These are phyloP conservation scores for Posidonia australis DNA, from an alignment of 106 monocot genomes.

Conservation along the genomic window DNA sequence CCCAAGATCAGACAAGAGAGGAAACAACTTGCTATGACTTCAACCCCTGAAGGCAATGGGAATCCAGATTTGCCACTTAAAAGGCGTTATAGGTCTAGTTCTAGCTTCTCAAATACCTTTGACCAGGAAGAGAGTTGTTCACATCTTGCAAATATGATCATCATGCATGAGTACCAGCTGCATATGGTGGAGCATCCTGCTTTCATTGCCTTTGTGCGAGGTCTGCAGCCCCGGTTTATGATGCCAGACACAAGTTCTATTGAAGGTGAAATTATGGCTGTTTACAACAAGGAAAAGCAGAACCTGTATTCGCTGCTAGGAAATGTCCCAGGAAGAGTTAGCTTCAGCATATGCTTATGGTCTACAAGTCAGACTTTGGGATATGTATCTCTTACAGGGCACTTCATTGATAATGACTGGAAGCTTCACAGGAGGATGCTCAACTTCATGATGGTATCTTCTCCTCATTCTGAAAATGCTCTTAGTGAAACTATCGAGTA, in stretches of 20 bases:
- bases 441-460: slow-evolving; percentile 80
- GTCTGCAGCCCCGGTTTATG: slow-evolving; percentile 73
- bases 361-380: slow-evolving; percentile 84
- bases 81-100: slow-evolving; percentile 14
- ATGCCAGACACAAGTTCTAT: slow-evolving; percentile 38
- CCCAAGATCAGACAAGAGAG: slow-evolving; percentile 11
- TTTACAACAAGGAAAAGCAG: slow-evolving; percentile 72
- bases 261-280: slow-evolving; percentile 43
- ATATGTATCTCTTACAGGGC: slow-evolving; percentile 67
- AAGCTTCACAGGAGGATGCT: slow-evolving; percentile 64
- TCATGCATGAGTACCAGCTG: slow-evolving; percentile 80
- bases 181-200: slow-evolving; percentile 71
- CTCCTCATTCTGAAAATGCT: slow-evolving; percentile 83
- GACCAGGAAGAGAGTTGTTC: slow-evolving; percentile 32
- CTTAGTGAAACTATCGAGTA: slow-evolving; percentile 70
- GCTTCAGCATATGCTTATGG: slow-evolving; percentile 70
- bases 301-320: slow-evolving; percentile 38
- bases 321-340: slow-evolving; percentile 53
- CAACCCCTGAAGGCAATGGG: slow-evolving; percentile 11
- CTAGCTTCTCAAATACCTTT: slow-evolving; percentile 14
- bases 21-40: slow-evolving; percentile 5
- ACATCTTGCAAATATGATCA: slow-evolving; percentile 85
- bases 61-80: slow-evolving; percentile 10
- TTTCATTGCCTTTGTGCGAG: slow-evolving; percentile 56
- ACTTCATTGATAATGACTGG: slow-evolving; percentile 73